Evolutionary conservation across 169 alveolate genomes (phyloP).

Genomic region (Sarcocystis neurona): DNA sequence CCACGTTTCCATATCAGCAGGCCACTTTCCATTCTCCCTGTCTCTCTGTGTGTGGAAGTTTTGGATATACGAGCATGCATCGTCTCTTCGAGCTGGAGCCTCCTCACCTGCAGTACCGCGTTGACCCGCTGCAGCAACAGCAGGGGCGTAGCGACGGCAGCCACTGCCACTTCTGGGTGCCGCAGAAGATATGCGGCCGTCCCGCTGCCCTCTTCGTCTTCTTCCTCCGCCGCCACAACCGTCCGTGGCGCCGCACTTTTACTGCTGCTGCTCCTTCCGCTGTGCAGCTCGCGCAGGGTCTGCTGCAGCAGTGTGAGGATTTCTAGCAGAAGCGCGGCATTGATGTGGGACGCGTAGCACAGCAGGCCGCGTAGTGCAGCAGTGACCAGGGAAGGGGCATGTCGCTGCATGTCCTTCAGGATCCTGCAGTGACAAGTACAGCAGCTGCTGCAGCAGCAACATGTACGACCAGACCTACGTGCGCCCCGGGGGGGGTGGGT

Average conservation of each 20-base stretch:
- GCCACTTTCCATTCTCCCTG: too few relatives aligned
- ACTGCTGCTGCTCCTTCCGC: too few relatives aligned
- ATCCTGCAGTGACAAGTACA: too few relatives aligned
- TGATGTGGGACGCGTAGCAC: neutral
- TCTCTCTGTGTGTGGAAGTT: too few relatives aligned
- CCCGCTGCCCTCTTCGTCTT: neutral
- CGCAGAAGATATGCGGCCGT: neutral
- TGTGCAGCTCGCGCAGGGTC: neutral
- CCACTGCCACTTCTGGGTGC: neutral
- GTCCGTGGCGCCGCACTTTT: too few relatives aligned
- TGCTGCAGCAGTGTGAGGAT: neutral
- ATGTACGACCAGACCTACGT: too few relatives aligned
- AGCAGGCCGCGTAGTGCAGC: conserved; percentile 6
- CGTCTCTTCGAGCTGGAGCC: neutral
- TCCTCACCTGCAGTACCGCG: conserved; percentile 1
- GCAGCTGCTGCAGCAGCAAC: too few relatives aligned
- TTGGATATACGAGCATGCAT: too few relatives aligned
- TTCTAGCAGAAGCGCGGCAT: neutral
- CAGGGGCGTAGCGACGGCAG: conserved; percentile 11
- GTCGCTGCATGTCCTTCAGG: neutral
- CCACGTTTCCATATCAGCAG: too few relatives aligned
- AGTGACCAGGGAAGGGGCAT: conserved; percentile 4
- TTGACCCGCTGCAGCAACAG: neutral
- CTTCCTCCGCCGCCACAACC: neutral
- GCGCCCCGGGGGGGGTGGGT: too few relatives aligned